Base-by-base conservation (phyloP, 352 stramenopile genomes). In the Thraustochytrium sp. region DNA sequence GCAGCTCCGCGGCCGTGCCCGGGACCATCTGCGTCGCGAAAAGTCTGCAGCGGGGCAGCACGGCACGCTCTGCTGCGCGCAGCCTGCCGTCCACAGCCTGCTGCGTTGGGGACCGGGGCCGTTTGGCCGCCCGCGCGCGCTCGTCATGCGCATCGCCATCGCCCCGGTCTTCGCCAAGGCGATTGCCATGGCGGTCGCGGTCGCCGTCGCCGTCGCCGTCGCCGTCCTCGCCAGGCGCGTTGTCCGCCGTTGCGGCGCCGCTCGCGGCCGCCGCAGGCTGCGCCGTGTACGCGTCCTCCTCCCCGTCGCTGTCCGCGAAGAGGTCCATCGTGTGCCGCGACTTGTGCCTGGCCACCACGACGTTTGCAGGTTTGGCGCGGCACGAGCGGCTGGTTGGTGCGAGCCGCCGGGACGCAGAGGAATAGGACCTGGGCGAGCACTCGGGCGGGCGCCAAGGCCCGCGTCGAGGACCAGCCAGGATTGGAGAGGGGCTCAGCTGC, bases 301-400 rank as follows among this genome's bases (percentile, higher is more conserved):
- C 51, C 1, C 31, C 51, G 51, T n/a, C 31, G 40, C 59, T 72
- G 59, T 72, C 59, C 2, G 59, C 59, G 40, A 72, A 72, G 9
- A 72, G 59, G 59, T 72, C 59, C 59, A 72, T 72, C 48, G 48
- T 55, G n/a, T n/a, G n/a, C n/a, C n/a, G n/a, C n/a, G n/a, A n/a
- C n/a, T n/a, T n/a, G n/a, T n/a, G n/a, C n/a, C n/a, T n/a, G n/a
- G n/a, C n/a, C n/a, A n/a, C n/a, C n/a, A n/a, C n/a, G n/a, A n/a
- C n/a, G n/a, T n/a, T n/a, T n/a, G n/a, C n/a, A n/a, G n/a, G n/a
- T n/a, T n/a, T n/a, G n/a, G n/a, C n/a, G n/a, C n/a, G n/a, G n/a
- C n/a, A n/a, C n/a, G n/a, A n/a, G n/a, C n/a, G n/a, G n/a, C n/a
- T n/a, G n/a, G n/a, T n/a, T n/a, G n/a, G n/a, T n/a, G n/a, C n/a